These are phyloP conservation scores for Phaeosphaeriaceae sp. DNA, from an alignment of 2,329 filamentous ascomycete genomes.

Conservation along the genomic window DNA sequence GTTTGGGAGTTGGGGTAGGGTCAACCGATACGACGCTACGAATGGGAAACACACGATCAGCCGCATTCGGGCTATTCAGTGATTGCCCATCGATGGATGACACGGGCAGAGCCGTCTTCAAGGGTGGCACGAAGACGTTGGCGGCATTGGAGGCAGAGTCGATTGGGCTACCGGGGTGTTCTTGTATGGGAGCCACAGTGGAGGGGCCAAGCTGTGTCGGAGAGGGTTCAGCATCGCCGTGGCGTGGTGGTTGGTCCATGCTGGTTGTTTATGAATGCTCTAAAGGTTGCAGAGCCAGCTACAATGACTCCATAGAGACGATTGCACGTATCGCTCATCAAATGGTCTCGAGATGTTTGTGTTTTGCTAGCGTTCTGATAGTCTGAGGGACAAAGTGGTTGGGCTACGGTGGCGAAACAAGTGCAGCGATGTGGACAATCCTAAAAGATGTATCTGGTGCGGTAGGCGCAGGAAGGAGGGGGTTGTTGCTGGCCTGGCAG, in stretches of 20 bases:
- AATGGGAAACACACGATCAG: constrained; percentile 78
- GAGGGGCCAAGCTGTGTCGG: constrained; percentile 7
- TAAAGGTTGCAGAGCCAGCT: too few relatives aligned
- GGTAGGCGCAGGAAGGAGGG: neutral
- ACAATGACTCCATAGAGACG: too few relatives aligned
- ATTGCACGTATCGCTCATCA: too few relatives aligned
- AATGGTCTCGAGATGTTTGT: too few relatives aligned
- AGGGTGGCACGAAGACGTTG: constrained; percentile 8
- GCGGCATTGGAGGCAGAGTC: constrained; percentile 10
- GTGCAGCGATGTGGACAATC: constrained; percentile 1
- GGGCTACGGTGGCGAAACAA: neutral
- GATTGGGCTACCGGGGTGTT: constrained; percentile 13
- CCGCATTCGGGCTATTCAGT: constrained; percentile 45
- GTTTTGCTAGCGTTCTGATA: too few relatives aligned
- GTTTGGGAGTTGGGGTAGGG: constrained; percentile 52
- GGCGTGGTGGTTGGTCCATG: constrained; percentile 37
- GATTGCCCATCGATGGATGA: constrained; percentile 28
- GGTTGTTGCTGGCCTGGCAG: constrained; percentile 8
- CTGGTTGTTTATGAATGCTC: constrained; percentile 1
- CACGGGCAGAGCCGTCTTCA: constrained; percentile 20
- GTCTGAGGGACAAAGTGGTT: neutral
- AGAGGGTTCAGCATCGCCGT: constrained; percentile 17
- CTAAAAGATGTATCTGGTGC: constrained; percentile 16
- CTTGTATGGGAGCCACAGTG: constrained; percentile 21
- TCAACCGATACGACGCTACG: constrained; percentile 79